Percentiles rank a stretch among this genome's conserved stretches.
Evolutionary conservation across 2,329 filamentous ascomycete species (phyloP).

Genomic region (Trichoderma simmonsii): DNA sequence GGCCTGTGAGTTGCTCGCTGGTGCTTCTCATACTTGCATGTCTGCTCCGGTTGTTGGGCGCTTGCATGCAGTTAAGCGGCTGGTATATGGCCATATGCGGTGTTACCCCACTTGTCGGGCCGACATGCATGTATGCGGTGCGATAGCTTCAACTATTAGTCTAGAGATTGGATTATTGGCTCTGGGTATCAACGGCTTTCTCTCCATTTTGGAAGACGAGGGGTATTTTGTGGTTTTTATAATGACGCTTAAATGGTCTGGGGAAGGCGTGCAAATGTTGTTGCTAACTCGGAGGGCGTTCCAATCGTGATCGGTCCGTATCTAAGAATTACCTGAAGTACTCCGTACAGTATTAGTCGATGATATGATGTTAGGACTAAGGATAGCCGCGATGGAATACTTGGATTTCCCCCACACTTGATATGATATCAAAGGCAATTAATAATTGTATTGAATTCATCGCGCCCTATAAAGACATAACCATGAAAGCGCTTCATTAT

Average conservation of each 20-base stretch:
- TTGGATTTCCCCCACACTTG: background rate
- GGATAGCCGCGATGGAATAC: background rate
- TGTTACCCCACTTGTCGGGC: background rate
- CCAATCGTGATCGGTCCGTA: background rate
- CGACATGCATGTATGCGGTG: background rate
- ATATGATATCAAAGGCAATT: background rate
- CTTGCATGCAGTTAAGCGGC: background rate
- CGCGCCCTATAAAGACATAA: background rate
- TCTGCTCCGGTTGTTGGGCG: background rate
- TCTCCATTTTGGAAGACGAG: background rate
- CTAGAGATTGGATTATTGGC: background rate
- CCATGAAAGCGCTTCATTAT: background rate
- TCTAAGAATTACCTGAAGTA: background rate
- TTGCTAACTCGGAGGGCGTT: background rate
- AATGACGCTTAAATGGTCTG: background rate
- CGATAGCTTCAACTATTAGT: background rate
- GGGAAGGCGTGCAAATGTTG: background rate
- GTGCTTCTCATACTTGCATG: background rate
- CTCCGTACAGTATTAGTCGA: background rate
- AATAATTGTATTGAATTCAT: background rate
- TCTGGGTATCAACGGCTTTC: background rate
- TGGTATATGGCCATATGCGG: background rate
- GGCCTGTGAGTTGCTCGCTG: background rate
- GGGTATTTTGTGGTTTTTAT: background rate
- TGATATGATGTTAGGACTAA: background rate